Base-by-base conservation (phyloP, 1,284 basidiomycete genomes). In the Microbotryomycetes sp. region DNA sequence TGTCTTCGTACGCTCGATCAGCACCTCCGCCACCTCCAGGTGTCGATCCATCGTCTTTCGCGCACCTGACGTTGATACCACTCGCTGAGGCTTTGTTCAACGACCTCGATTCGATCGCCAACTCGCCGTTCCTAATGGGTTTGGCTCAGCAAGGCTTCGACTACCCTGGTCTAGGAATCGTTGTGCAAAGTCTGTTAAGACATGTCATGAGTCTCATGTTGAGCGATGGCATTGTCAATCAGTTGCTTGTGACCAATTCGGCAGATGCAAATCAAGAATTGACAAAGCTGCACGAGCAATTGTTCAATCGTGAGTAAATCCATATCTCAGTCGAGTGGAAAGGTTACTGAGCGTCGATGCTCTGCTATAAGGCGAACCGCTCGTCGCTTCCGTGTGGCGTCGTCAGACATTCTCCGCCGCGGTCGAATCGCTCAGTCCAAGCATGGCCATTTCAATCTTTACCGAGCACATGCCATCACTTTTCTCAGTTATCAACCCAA, bases 341-440 rank as follows among this genome's bases (percentile, higher is more conserved):
- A 46, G 45, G 16, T 16, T 46, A n/a, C 16, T 46, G 16, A 46
- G 45, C 45, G 45, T 46, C n/a, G 16, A 46, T 46, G n/a, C 45
- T n/a, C n/a, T n/a, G n/a, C n/a, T n/a, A n/a, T n/a, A 67, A 88
- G 86, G 86, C 53, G 86, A 89, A 71, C 83, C 88, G 12, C 85
- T 86, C 4, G 86, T 89, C 19, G 88, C 88, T 1, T 81, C 83
- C 51, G 87, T 89, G 14, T 90, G 88, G 88, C 81, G 88, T 14
- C 81, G 88, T 5, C 88, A 90, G 73, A 89, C 88, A 3, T 87
- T 89, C 76, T 84, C 85, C 6, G 87, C 88, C 0, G 86, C 88
- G 3, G 84, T 89, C 55, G 86, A 88, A 54, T 74, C 80, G 0
- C 86, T 84, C 73, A 84, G 86, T 1, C 81, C 83, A 2, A 82